phyloP scores from a whole-genome alignment of 768 basidiomycete genomes.

The Phylloporus rhodoxanthus region DNA sequence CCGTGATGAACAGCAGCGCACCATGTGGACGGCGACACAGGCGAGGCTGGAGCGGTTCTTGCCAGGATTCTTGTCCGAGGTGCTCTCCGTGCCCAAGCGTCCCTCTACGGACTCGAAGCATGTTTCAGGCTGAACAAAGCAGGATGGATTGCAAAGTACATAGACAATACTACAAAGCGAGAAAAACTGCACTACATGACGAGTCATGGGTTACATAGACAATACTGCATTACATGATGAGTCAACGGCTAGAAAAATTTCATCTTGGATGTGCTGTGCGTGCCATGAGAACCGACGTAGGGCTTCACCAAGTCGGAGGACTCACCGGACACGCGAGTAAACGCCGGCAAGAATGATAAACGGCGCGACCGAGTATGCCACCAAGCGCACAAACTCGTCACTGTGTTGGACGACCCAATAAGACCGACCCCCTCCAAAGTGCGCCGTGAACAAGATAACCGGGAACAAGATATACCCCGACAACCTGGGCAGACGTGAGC shows the following conservation, averaged over 20 bases:
- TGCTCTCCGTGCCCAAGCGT: slow-evolving; percentile 43
- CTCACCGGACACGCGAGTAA: slow-evolving; percentile 48
- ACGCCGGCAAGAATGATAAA: slow-evolving; percentile 38
- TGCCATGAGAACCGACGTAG: not conserved
- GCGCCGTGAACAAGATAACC: slow-evolving; percentile 51
- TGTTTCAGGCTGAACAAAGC: slow-evolving; percentile 8
- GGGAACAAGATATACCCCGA: slow-evolving; percentile 72
- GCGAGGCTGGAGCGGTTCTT: slow-evolving; percentile 87
- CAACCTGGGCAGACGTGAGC: slow-evolving; percentile 35
- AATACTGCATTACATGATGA: no score
- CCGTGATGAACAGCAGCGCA: slow-evolving; percentile 56
- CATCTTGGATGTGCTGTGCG: slow-evolving; percentile 57
- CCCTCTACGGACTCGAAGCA: slow-evolving; percentile 13
- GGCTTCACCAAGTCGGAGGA: not conserved
- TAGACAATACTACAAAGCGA: not conserved
- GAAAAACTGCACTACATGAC: not conserved
- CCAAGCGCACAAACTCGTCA: slow-evolving; percentile 35
- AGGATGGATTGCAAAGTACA: slow-evolving; percentile 5
- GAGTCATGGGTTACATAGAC: no score
- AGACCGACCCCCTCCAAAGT: slow-evolving; percentile 71
- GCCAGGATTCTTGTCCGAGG: slow-evolving; percentile 78
- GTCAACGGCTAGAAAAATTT: slow-evolving; percentile 49
- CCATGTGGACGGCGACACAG: slow-evolving; percentile 79
- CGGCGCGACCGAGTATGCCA: slow-evolving; percentile 56
- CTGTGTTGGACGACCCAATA: slow-evolving; percentile 44